Evolutionary conservation across 2,329 filamentous ascomycete species (phyloP).

Genomic region (Paecilomyces variotii): DNA sequence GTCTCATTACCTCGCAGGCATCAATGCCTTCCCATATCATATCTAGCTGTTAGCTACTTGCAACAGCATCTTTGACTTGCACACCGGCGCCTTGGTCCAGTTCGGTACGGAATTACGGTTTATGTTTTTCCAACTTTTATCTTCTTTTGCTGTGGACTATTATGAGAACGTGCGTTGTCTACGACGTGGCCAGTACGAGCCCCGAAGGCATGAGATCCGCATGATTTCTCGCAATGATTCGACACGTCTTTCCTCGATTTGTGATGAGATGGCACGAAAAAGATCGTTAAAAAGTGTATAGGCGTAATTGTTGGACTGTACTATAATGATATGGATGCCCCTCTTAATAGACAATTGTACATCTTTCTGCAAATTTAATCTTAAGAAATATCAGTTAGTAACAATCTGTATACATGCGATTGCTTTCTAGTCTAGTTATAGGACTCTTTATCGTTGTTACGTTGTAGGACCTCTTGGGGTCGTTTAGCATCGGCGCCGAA

Average conservation of each 20-base stretch:
- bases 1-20: background rate
- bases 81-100: background rate
- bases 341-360: background rate
- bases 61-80: background rate
- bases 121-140: constrained; percentile 12
- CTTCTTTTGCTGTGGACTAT: constrained; percentile 7
- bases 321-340: constrained; percentile 1
- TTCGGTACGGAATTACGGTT: background rate
- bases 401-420: background rate
- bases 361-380: background rate
- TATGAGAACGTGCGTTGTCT: constrained; percentile 8
- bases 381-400: background rate
- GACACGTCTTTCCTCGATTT: constrained; percentile 10
- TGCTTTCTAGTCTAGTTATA: no score
- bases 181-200: constrained; percentile 16
- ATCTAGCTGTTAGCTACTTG: constrained; percentile 5
- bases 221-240: constrained; percentile 12
- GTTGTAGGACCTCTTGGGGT: background rate
- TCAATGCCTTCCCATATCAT: constrained; percentile 1
- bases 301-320: constrained; percentile 4
- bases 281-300: constrained; percentile 26
- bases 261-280: constrained; percentile 28
- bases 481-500: background rate
- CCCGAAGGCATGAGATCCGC: constrained; percentile 12
- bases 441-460: background rate